Conservation (phyloP, 208 protist genomes). For the Trypanosoma cruzi region DNA sequence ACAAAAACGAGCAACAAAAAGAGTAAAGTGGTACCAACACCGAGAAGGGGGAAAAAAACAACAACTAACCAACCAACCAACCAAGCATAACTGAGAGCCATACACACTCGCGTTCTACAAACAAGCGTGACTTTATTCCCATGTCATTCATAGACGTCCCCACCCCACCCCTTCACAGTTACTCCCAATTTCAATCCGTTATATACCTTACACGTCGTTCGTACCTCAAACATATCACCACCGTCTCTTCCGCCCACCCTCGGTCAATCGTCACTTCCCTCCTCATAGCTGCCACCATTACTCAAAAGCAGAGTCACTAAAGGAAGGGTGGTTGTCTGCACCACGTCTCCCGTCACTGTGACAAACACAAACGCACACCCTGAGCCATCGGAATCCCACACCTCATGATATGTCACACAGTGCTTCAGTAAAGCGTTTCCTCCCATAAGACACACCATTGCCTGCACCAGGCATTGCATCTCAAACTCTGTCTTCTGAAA, state of each 20-base stretch:
- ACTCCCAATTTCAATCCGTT: too few relatives aligned
- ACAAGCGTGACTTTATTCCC: too few relatives aligned
- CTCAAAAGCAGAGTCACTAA: conserved; percentile 6
- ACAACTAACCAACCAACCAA: too few relatives aligned
- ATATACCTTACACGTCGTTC: too few relatives aligned
- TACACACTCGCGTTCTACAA: not conserved
- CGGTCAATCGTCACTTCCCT: not conserved
- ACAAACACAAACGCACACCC: conserved; percentile 75
- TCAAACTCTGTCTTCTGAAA: conserved; percentile 80
- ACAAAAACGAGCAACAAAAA: too few relatives aligned
- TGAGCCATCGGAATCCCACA: conserved; percentile 80
- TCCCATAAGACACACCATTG: conserved; percentile 78
- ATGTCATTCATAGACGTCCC: too few relatives aligned
- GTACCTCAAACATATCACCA: not conserved
- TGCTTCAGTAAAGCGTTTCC: conserved; percentile 90
- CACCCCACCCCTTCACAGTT: too few relatives aligned
- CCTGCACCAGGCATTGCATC: conserved; percentile 72
- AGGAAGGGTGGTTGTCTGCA: conserved; percentile 41
- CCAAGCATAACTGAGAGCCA: too few relatives aligned
- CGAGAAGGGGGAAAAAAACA: not conserved
- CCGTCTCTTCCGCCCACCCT: not conserved
- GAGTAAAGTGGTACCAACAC: not conserved
- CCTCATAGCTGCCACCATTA: not conserved
- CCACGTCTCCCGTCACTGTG: conserved; percentile 90
- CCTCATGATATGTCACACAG: conserved; percentile 81